Base-by-base conservation (phyloP, 2,329 filamentous ascomycete genomes). In the Colletotrichum sp. region DNA sequence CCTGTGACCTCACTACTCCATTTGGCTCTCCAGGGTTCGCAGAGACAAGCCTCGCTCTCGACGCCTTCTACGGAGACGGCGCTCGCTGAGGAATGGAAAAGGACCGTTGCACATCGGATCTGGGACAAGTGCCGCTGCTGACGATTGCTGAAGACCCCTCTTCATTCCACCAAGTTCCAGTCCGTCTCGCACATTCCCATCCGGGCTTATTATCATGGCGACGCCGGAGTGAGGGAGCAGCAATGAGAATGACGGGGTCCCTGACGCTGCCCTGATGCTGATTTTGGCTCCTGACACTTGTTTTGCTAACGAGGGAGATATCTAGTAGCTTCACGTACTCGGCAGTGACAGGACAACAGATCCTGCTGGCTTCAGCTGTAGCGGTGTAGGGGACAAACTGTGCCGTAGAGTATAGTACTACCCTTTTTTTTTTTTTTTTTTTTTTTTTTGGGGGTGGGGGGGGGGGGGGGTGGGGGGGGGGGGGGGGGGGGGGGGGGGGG, bases 61-160 rank as follows among this genome's bases (percentile, higher is more conserved):
- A 59, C 34, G 34, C 67, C 30, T 16, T 28, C 30, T 16, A 44
- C 63, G 69, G 39, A 75, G 39, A 57, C 55, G 55, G 63, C 69
- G 36, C 52, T 30, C 21, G 21, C 32, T 32, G 34, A 32, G 72
- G 63, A 64, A 72, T 64, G 62, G 28, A 21, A 18, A 71, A 69
- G 16, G 39, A 55, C 69, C 39, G 63, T 72, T 76, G 63, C 21
- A 30, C 26, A 26, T 57, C 21, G 30, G 8, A 72, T 72, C 69
- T 49, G 63, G 73, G 63, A 57, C 69, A 75, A 62, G 63, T 57
- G 55, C 39, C 24, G 15, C 59, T 63, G 69, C 63, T 76, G 39
- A 72, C 73, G 69, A 76, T 76, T 76, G 69, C 69, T 76, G 44
- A 68, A 76, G 73, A 76, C 44, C 44, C n/a, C 44, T 49, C 9